Base-by-base conservation (phyloP, 2,329 filamentous ascomycete species). In the Colletotrichum nymphaeae region DNA sequence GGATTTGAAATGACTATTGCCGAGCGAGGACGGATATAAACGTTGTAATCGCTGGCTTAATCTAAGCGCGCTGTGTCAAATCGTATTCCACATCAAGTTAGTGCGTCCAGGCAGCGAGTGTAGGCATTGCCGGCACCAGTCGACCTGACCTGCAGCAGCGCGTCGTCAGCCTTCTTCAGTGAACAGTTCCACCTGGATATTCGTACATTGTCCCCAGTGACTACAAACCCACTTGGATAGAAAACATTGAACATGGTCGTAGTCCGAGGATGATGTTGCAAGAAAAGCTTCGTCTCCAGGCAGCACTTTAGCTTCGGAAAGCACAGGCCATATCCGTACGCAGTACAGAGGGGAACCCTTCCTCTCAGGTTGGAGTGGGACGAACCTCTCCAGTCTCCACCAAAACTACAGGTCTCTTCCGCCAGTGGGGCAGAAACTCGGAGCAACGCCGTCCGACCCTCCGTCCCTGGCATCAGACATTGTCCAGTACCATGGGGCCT, bases 281-380 rank as follows among this genome's bases (percentile, higher is more conserved):
- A 19, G 35, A 24, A 42, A 24, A 37, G 55, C 57, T 11, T 26
- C 2, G 1, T 26, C 65, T 35, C 14, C 22, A 56, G 66, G 49
- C 66, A 63, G 66, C 66, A 69, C 24, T 28, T 63, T 53, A 63
- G 35, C 14, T n/a, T 24, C 26, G 49, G 1, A 35, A 26, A 28
- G 42, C 69, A 72, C 58, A 46, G 58, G 37, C 58, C 58, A 63
- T 7, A n/a, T n/a, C n/a, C n/a, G n/a, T n/a, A n/a, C n/a, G n/a
- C n/a, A n/a, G n/a, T n/a, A 16, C 52, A 28, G 28, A 52, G 64
- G 35, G n/a, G 9, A 14, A 37, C 46, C 42, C 42, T n/a, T 42
- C 37, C 14, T 16, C 14, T 16, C 5, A 16, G 37, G 37, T 42
- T 49, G 32, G 22, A 69, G 22, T 49, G 42, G 22, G 30, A 26